Evolutionary conservation across 2,329 filamentous ascomycete genomes (phyloP), one percentile per base, ranked within the genome.

Genomic region (Scytalidium lignicola): DNA sequence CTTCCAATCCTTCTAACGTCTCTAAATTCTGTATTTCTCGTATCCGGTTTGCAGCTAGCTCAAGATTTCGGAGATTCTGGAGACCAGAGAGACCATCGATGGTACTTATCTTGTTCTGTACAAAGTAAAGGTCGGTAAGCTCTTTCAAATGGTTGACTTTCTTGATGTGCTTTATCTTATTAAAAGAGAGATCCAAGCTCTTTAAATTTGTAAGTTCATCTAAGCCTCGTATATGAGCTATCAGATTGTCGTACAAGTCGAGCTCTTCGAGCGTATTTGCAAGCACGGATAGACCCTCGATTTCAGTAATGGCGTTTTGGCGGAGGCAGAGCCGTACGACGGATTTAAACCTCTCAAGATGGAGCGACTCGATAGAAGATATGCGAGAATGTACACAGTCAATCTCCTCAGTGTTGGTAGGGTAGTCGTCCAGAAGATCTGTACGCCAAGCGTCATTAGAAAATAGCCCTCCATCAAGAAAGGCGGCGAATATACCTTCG

Each of bases 131-230:
- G 58, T 97, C 90, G 54, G 78, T 86, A 50, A 97, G 78, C 47
- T 90, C 78, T 19, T 73, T 85, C 51, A 99, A 73, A 61, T 92
- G 86, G 51, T 79, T 78, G 56, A 97, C 73, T 61, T 92, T 83
- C 70, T 95, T 96, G 73, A 99, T 95, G 70, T 96, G 91, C 68
- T 96, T 96, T 73, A 99, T 92, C 74, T 97, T 97, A 75, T 99
- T 99, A 80, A 96, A 99, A 67, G 88, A 95, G 46, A 99, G 76
- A 66, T 99, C 93, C 48, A 99, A 80, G 49, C 74, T 86, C 5
- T 80, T 89, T 47, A 99, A 79, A 53, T 87, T 77, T 12, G 77
- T 81, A 50, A 96, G 80, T 42, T 82, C 75, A 47, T 96, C 90
- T 42, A 99, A 78, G 23, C 88, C 88, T 57, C 85, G 84, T 68